These are phyloP conservation scores for Penicillium sp. DNA, from an alignment of 2,329 filamentous ascomycete species.

Conservation along the genomic window DNA sequence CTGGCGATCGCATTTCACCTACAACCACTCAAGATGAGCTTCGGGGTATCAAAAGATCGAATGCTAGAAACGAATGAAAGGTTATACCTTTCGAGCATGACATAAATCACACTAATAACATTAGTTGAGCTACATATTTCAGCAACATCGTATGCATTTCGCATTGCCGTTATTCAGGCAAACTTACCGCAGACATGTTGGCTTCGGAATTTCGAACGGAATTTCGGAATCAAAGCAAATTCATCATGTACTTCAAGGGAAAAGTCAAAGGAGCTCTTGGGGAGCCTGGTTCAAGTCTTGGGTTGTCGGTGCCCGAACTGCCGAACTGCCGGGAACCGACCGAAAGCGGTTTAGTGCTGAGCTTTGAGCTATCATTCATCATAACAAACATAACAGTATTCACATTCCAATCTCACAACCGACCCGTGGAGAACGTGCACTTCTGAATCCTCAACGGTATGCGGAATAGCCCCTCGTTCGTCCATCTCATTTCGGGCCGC, in stretches of 20 bases:
- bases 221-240: not conserved
- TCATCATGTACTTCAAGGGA: not conserved
- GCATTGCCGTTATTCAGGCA: not conserved
- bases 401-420: conserved; percentile 17
- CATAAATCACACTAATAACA: conserved; percentile 35
- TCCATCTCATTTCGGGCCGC: conserved; percentile 24
- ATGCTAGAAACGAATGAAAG: too few relatives aligned
- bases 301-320: not conserved
- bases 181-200: conserved; percentile 4
- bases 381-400: conserved; percentile 21
- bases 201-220: not conserved
- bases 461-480: conserved; percentile 21
- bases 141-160: not conserved
- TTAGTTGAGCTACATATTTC: not conserved
- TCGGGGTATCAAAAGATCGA: not conserved
- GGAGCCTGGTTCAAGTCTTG: not conserved
- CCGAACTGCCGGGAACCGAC: conserved; percentile 20
- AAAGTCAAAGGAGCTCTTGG: not conserved
- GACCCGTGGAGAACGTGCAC: conserved; percentile 24
- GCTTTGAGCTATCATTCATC: conserved; percentile 4
- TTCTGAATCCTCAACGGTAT: conserved; percentile 17
- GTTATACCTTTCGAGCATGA: conserved; percentile 34
- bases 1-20: conserved; percentile 46
- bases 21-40: not conserved
- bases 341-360: not conserved